phyloP scores from a whole-genome alignment of 1,284 basidiomycete genomes.

The Trichosporon ovoides region DNA sequence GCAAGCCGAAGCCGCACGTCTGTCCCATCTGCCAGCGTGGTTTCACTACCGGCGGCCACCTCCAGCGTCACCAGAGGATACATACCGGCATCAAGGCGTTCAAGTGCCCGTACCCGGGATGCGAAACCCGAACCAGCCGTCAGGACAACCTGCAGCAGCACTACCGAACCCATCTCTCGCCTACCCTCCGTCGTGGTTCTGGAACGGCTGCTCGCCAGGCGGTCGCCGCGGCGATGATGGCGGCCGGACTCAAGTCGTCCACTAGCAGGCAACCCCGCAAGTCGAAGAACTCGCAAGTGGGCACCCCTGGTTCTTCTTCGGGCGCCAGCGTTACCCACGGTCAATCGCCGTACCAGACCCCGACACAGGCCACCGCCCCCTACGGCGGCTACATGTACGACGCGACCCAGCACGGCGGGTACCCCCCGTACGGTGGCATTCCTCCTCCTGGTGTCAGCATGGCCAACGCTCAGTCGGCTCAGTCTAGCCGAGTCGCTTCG shows the following conservation, averaged over 20 bases:
- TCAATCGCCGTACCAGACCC: slow-evolving; percentile 42
- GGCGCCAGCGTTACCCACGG: slow-evolving; percentile 29
- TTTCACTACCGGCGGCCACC: slow-evolving; percentile 46
- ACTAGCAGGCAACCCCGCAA: slow-evolving; percentile 39
- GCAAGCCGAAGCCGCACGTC: slow-evolving; percentile 45
- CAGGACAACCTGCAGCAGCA: slow-evolving; percentile 48
- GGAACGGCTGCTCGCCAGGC: slow-evolving; percentile 43
- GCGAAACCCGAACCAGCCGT: slow-evolving; percentile 44
- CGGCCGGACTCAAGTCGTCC: slow-evolving; percentile 43
- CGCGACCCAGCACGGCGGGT: slow-evolving; percentile 30
- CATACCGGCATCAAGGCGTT: slow-evolving; percentile 48
- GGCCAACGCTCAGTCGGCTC: slow-evolving; percentile 34
- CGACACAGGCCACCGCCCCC: slow-evolving; percentile 33
- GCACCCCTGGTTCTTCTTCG: slow-evolving; percentile 41
- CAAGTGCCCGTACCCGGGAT: slow-evolving; percentile 47
- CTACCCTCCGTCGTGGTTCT: slow-evolving; percentile 42
- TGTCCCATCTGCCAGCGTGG: slow-evolving; percentile 41
- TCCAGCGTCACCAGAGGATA: slow-evolving; percentile 46
- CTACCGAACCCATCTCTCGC: slow-evolving; percentile 46
- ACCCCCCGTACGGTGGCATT: slow-evolving; percentile 28
- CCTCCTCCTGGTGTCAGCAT: slow-evolving; percentile 32
- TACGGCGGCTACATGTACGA: slow-evolving; percentile 45
- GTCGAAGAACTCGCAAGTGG: slow-evolving; percentile 38
- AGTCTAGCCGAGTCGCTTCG: slow-evolving; percentile 41
- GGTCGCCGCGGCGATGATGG: slow-evolving; percentile 45